Base-by-base conservation (phyloP, 345 rosid species). In the Clarkia xantiana region DNA sequence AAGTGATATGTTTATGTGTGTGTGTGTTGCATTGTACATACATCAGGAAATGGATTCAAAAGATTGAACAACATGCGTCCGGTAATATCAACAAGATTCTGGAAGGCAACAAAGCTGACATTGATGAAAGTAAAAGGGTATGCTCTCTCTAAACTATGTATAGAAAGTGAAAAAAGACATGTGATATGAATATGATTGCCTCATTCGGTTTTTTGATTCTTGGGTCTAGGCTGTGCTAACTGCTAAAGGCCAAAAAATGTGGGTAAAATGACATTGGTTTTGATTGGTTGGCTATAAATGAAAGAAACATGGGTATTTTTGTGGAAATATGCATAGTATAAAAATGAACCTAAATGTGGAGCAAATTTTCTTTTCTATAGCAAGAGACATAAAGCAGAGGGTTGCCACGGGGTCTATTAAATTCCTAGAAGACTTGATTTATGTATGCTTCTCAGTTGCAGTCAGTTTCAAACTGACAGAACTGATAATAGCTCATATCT, bases 51-150 rank as follows among this genome's bases (percentile, higher is more conserved):
- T 91, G 98, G 98, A 91, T 91, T 65, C 95, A 95, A 69, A 91
- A 91, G 63, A 91, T 91, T 54, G 96, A 91, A 67, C 96, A 91
- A 48, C 98, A 91, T 56, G 98, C 98, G 56, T 91, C 98, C 11
- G 96, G 86, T 63, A 91, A 91, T 67, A 96, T 91, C 46, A 86
- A 80, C 78, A 91, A 91, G 79, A 82, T 86, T 57, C 62, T 91
- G 76, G 90, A 86, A 25, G 98, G 98, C 17, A 91, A 91, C 94
- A 91, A 91, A 60, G 98, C 98, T 43, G 98, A 91, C 65, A 91
- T 91, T 95, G 98, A 91, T 44, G 98, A 86, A 59, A 86, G 96
- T 84, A 91, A 91, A 75, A 78, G 97, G 85, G 98, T 93, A 73
- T 38, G 49, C 44, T n/a, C 58, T 36, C 45, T n/a, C n/a, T n/a